Evolutionary conservation across 305 asterid genomes (phyloP), one percentile per base, ranked within the genome.

Genomic region (Fraxinus latifolia): DNA sequence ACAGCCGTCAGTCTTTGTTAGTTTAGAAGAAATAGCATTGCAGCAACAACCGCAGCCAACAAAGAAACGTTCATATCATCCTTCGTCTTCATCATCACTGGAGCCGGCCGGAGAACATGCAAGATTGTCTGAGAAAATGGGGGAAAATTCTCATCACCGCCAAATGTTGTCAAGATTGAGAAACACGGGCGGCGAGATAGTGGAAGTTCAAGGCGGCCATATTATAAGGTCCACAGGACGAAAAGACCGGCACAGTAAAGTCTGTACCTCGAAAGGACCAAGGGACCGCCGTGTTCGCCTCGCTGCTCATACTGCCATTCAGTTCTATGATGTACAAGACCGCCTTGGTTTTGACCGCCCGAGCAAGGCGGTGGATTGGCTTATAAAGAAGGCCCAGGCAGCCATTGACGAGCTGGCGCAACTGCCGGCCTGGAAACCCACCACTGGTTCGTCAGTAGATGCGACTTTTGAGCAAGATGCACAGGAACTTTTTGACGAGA

Each of bases 331-430:
- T 70, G 99, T 95, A 0, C 99, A 95, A 39, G 99, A 95, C 83
- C 91, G 99, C 34, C 90, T 95, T 15, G 99, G 99, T 42, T 95
- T 91, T 80, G 98, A 95, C 90, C 91, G 98, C 19, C 99, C 99
- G 0, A 95, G 99, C 85, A 95, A 95, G 81, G 99, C 99, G 0
- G 99, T 95, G 1, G 99, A 95, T 86, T 95, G 99, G 99, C 88
- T 95, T 27, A 94, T 95, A 58, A 92, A 91, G 77, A 93, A 95
- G 36, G 99, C 99, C 0, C 89, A 94, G 79, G 77, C 90, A 7
- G 91, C 99, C 85, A 95, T 95, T 73, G 99, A 95, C 55, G 96
- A 94, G 79, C 91, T 95, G 6, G 96, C 90, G 15, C 90, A 94
- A 79, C 86, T 90, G 7, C 96, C 98, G 15, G 90, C 99, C 34